Evolutionary conservation across 2,329 filamentous ascomycete species (phyloP), one percentile per base, ranked within the genome.

Genomic region (Nothophaeocryptopus gaeumannii): DNA sequence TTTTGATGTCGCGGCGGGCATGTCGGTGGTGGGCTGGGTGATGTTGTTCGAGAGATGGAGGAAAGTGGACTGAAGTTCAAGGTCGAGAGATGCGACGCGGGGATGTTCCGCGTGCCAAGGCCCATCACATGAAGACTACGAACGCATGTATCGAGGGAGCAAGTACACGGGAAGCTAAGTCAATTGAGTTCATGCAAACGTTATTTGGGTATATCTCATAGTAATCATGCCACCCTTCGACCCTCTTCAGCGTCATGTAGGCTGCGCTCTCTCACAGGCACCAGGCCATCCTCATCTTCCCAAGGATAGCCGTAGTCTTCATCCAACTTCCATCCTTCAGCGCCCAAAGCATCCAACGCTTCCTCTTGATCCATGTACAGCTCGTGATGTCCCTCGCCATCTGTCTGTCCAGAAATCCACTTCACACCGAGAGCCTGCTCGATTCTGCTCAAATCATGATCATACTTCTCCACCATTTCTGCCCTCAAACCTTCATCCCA

Each of bases 1-100:
- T 58, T 69, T 69, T 40, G 63, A 65, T 30, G 67, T 58, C 33
- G 66, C 58, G 39, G 67, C 63, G 9, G 67, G 63, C 67, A 70
- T 70, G 35, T 29, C 34, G 44, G 38, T 16, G 46, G 39, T 26
- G 30, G 29, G 33, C 29, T 29, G 32, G 16, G 9, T 10, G 41
- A 16, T 14, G 41, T 34, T 32, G 37, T 26, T 26, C 7, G 20
- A 26, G 20, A 26, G 20, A 26, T 26, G 20, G 20, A 26, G 20
- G 20, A 3, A 26, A 26, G n/a, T 26, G 7, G 20, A 7, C 7
- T 26, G 20, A 26, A 26, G 20, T 26, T 26, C 20, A 7, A 26
- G 20, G 20, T 26, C 20, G 3, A 7, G 7, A 26, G 20, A 26
- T 26, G 20, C 20, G 20, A 26, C 20, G 20, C 20, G 20, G 20